These are phyloP conservation scores for Cadophora malorum DNA, from an alignment of 2,329 filamentous ascomycete genomes.

Conservation along the genomic window DNA sequence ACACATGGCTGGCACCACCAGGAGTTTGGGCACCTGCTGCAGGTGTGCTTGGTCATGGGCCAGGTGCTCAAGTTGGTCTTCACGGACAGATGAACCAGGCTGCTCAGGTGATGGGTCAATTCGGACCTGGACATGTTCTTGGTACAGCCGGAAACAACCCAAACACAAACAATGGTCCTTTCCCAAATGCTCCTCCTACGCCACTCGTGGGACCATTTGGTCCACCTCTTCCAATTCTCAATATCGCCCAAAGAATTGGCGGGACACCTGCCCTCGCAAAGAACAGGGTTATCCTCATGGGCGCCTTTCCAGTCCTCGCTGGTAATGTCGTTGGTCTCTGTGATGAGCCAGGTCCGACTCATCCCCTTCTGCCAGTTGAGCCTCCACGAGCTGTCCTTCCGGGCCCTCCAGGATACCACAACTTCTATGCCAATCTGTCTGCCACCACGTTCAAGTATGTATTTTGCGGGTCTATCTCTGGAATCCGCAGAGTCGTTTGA, in stretches of 20 bases:
- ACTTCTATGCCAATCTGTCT: slow-evolving; percentile 14
- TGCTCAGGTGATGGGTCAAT: not conserved
- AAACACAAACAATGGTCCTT: not conserved
- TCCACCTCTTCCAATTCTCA: not conserved
- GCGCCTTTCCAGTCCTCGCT: not conserved
- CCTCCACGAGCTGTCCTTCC: not conserved
- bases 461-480: not conserved
- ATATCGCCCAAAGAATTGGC: too few species aligned
- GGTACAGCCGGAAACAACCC: not conserved
- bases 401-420: not conserved
- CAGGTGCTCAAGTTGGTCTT: not conserved
- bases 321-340: not conserved
- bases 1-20: not conserved
- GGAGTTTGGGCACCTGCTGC: not conserved
- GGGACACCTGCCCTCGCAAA: not conserved
- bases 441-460: slow-evolving; percentile 15
- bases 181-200: not conserved
- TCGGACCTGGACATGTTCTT: slow-evolving; percentile 9
- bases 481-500: slow-evolving; percentile 27
- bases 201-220: not conserved
- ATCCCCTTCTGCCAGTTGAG: not conserved
- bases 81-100: not conserved
- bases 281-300: not conserved
- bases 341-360: not conserved
- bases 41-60: not conserved